Conservation (phyloP, 441 rosid species). For the Gossypium aridum region DNA sequence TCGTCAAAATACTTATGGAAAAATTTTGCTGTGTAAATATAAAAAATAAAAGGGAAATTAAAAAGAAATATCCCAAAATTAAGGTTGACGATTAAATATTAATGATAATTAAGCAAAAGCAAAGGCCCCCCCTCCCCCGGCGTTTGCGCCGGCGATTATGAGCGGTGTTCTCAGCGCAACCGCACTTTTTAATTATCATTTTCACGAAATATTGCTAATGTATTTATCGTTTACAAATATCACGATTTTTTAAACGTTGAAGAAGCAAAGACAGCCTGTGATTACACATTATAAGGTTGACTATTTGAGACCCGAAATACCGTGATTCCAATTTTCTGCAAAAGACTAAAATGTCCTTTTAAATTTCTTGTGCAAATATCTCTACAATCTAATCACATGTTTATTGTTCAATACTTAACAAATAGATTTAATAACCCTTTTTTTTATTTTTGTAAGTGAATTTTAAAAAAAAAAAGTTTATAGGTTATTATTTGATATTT, state of each 20-base stretch:
- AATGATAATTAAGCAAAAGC: background rate
- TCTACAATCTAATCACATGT: too few species aligned
- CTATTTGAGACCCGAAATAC: background rate
- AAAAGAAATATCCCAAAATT: background rate
- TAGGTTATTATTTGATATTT: too few species aligned
- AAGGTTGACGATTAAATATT: background rate
- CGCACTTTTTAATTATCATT: background rate
- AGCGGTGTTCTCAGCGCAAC: background rate
- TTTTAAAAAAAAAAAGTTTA: fast-evolving
- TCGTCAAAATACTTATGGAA: background rate
- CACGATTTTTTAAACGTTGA: background rate
- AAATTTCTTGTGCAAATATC: too few species aligned
- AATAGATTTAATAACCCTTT: too few species aligned
- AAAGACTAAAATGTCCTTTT: background rate
- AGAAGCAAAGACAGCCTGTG: background rate
- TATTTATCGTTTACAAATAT: background rate
- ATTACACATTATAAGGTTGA: background rate
- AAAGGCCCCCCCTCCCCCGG: background rate
- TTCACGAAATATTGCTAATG: background rate
- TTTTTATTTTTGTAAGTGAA: too few species aligned
- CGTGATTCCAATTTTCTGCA: background rate
- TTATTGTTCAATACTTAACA: too few species aligned
- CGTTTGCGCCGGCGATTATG: background rate
- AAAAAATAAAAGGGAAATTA: background rate
- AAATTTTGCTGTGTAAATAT: background rate